Base-by-base conservation (phyloP, 2,329 filamentous ascomycete species). In the Elsinoe perseae region DNA sequence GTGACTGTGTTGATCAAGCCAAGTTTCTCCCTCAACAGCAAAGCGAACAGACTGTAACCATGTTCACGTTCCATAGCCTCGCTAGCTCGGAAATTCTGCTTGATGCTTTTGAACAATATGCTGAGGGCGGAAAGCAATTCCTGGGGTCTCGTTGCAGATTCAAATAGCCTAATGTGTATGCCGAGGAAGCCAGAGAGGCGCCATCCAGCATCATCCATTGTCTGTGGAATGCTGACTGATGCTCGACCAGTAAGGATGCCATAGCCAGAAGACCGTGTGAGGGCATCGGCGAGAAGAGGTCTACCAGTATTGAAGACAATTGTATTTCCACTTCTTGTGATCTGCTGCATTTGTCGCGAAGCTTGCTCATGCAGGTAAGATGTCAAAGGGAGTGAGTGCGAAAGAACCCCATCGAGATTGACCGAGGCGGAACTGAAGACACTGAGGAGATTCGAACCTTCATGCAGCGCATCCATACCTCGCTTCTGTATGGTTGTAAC, bases 31-130 rank as follows among this genome's bases (percentile, higher is more conserved):
- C 89, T 84, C 21, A 98, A 73, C 16, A 97, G 78, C 70, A 90
- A 83, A 38, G 87, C 87, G 52, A 98, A 74, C 32, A 97, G 87
- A 23, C 88, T 86, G 67, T 96, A 98, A 0, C 92, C 95, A 63
- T 95, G 93, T 58, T 95, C 90, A 64, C 88, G 85, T 70, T 98
- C 93, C 87, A 98, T 96, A 23, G 93, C 91, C 69, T 98, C 95
- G 63, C 93, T 97, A 62, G 97, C 97, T 61, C 93, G 82, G 93
- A 95, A 98, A 67, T 87, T 97, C 61, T 87, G 86, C 62, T 87
- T 86, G 50, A 96, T 87, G 59, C 88, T 89, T 61, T 87, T 83
- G 60, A 96, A 90, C 23, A 95, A 77, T 64, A 95, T 86, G 64
- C 95, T 84, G 2, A 95, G 83, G 1, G 91, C 84, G 55, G 87